phyloP scores from a whole-genome alignment of 2,329 filamentous ascomycete species.

The Cladophialophora bantiana region DNA sequence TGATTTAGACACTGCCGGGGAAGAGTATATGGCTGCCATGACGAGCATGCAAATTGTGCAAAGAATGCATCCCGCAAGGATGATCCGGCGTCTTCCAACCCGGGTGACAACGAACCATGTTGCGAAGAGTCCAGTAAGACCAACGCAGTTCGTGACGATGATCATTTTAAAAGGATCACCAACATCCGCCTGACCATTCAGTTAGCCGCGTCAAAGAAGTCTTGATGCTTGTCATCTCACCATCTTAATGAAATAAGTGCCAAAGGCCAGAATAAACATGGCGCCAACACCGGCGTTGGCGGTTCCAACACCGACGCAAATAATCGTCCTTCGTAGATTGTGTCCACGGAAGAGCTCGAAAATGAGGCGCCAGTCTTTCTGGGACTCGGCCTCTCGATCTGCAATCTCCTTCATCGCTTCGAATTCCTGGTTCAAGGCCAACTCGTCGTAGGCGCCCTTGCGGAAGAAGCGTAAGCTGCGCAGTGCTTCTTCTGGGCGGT shows the following conservation, averaged over 20 bases:
- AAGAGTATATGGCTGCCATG: slow-evolving; percentile 11
- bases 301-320: slow-evolving; percentile 8
- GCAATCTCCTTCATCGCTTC: background rate
- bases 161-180: slow-evolving; percentile 18
- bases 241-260: slow-evolving; percentile 27
- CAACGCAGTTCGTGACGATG: slow-evolving; percentile 22
- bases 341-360: slow-evolving; percentile 17
- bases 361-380: background rate
- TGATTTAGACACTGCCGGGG: slow-evolving; percentile 15
- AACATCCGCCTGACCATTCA: background rate
- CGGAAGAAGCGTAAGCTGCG: background rate
- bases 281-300: slow-evolving; percentile 18
- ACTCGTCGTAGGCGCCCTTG: background rate
- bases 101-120: slow-evolving; percentile 25
- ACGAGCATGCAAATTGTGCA: slow-evolving; percentile 24
- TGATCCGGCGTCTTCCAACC: slow-evolving; percentile 22
- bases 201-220: background rate
- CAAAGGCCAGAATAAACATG: slow-evolving; percentile 26
- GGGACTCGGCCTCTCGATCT: background rate
- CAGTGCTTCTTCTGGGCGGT: background rate
- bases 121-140: slow-evolving; percentile 17
- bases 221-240: slow-evolving; percentile 10
- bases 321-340: slow-evolving; percentile 20
- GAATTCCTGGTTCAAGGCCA: background rate
- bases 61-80: slow-evolving; percentile 15